Base-by-base conservation (phyloP, 306 rosid genomes). In the Begonia fuchsioides region DNA sequence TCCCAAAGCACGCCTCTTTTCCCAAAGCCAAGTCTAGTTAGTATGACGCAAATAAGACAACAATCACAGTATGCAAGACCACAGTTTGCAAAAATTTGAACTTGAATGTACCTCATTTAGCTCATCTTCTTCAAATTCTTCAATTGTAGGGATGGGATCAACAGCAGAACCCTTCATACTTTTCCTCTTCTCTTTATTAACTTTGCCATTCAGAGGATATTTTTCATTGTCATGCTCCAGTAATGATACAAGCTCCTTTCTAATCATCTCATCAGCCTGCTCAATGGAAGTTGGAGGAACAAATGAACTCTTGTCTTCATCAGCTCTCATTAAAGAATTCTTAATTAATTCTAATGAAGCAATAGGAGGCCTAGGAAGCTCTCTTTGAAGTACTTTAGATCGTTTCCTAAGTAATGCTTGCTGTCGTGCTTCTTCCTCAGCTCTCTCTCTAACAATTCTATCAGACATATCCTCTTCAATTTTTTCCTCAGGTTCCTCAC, bases 391-490 rank as follows among this genome's bases (percentile, higher is more conserved):
- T 16, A 87, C 96, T 78, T 87, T 87, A 12, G 96, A 87, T 60
- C 96, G 73, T 62, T 87, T 87, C 71, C 82, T 76, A 62, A 87
- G 94, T 60, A 83, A 75, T 49, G 87, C 96, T 48, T 80, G 94
- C 52, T 43, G 87, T 1, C 79, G 73, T 32, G 85, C 93, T 65
- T 87, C 96, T 65, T 87, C 96, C 56, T 76, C 94, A 0, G 87
- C 96, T 58, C 69, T 84, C 65, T 83, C 93, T 59, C 94, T 76
- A 57, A 94, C 96, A n/a, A 83, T 32, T 70, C 82, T 80, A 53
- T 87, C 94, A 17, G 96, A 87, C 96, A 87, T 87, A 57, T 87
- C 96, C 68, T 87, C 96, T 65, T 87, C 94, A 49, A 83, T 78
- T 68, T 58, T 73, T 69, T 71, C 81, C 79, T 75, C 96, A 0